phyloP scores from a whole-genome alignment of 2,329 filamentous ascomycete species.

The Ceratocystis alfenasii region DNA sequence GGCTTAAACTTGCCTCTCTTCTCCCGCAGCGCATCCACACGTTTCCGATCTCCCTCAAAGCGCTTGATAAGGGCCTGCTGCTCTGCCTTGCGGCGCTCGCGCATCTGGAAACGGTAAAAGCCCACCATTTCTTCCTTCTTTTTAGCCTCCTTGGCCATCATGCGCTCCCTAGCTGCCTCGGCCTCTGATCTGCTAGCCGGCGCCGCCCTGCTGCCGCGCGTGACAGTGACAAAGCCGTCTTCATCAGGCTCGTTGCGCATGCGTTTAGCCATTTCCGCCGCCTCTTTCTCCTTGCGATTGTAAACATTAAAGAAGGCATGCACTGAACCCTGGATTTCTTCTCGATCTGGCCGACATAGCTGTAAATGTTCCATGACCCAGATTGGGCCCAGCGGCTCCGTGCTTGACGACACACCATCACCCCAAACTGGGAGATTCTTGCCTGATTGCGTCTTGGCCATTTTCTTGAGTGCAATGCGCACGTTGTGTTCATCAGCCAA shows the following conservation, averaged over 20 bases:
- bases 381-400: slow-evolving; percentile 39
- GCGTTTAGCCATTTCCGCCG: slow-evolving; percentile 47
- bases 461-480: slow-evolving; percentile 64
- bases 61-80: slow-evolving; percentile 55
- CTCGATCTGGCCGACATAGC: slow-evolving; percentile 57
- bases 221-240: slow-evolving; percentile 91
- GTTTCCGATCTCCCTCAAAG: slow-evolving; percentile 65
- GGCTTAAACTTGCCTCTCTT: slow-evolving; percentile 51
- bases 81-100: slow-evolving; percentile 65
- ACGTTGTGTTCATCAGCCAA: slow-evolving; percentile 76
- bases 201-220: slow-evolving; percentile 61
- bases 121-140: slow-evolving; percentile 54
- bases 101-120: slow-evolving; percentile 75
- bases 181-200: slow-evolving; percentile 63
- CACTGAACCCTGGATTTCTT: slow-evolving; percentile 55
- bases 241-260: slow-evolving; percentile 74
- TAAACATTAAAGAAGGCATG: slow-evolving; percentile 83
- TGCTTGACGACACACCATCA: slow-evolving; percentile 42
- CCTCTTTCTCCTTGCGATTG: slow-evolving; percentile 55
- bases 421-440: slow-evolving; percentile 59
- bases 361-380: slow-evolving; percentile 56
- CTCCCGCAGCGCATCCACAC: slow-evolving; percentile 58
- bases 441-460: slow-evolving; percentile 45
- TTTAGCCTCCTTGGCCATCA: slow-evolving; percentile 51
- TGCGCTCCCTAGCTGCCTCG: slow-evolving; percentile 45